phyloP scores from a whole-genome alignment of 164 flowering plant genomes.

The Amborella trichopoda region DNA sequence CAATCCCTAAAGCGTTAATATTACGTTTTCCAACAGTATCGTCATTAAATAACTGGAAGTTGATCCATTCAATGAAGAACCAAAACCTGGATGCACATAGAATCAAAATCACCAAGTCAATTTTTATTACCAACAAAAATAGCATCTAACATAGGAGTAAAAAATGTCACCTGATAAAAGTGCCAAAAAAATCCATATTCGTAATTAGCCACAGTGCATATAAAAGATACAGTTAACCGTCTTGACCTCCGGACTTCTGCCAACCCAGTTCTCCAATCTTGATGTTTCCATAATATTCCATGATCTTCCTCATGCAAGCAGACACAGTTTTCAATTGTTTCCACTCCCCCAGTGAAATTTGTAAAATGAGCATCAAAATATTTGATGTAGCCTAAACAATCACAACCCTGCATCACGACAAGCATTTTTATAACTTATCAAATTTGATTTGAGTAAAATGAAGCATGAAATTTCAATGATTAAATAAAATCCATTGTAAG shows the following conservation, averaged over 20 bases:
- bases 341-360: constrained; percentile 89
- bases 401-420: constrained; percentile 61
- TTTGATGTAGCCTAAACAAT: constrained; percentile 79
- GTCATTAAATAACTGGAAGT: no score
- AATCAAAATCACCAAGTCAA: no score
- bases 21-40: no score
- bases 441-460: neutral
- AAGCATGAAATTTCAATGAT: neutral
- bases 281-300: constrained; percentile 90
- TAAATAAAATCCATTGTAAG: no score
- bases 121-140: no score
- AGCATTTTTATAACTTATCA: neutral
- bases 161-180: constrained; percentile 84
- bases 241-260: constrained; percentile 85
- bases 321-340: constrained; percentile 91
- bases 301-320: constrained; percentile 91
- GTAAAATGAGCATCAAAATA: constrained; percentile 91
- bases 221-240: constrained; percentile 60
- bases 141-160: no score
- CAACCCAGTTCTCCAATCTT: constrained; percentile 87
- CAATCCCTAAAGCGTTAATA: no score
- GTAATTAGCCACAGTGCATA: constrained; percentile 86
- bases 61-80: no score
- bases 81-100: no score
- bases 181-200: constrained; percentile 94